phyloP scores from a whole-genome alignment of 805 yeast species.

The Barnettozyma salicaria region DNA sequence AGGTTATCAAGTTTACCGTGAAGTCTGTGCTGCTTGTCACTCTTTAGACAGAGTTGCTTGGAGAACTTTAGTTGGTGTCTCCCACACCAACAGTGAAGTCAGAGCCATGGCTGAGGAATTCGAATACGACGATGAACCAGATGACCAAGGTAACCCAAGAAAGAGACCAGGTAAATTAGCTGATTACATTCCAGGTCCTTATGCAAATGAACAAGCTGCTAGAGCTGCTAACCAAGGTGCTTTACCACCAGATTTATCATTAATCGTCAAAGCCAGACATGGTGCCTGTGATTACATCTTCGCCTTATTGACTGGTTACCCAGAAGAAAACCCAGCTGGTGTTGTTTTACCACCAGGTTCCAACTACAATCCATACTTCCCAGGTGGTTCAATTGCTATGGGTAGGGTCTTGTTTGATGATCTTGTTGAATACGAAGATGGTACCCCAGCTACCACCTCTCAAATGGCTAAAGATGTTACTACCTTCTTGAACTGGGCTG shows the following conservation, averaged over 20 bases:
- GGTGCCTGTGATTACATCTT: conserved; percentile 96
- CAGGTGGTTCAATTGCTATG: conserved; percentile 99
- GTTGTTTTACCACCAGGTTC: conserved; percentile 87
- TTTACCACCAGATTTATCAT: conserved; percentile 93
- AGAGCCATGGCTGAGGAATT: conserved; percentile 92
- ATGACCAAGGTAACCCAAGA: conserved; percentile 96
- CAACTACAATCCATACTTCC: conserved; percentile 99
- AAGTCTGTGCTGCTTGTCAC: conserved; percentile 99
- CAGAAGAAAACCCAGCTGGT: conserved; percentile 99
- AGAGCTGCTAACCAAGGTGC: conserved; percentile 99
- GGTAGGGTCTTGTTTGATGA: conserved; percentile 97
- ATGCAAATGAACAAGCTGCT: conserved; percentile 97
- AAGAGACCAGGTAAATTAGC: conserved; percentile 98
- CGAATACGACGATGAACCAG: conserved; percentile 98
- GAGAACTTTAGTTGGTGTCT: conserved; percentile 97
- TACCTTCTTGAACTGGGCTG: conserved; percentile 94
- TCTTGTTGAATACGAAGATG: conserved; percentile 97
- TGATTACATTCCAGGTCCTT: conserved; percentile 91
- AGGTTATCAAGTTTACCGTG: conserved; percentile 98
- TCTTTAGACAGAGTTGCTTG: conserved; percentile 95
- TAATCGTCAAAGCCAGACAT: conserved; percentile 98
- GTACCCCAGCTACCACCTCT: conserved; percentile 96
- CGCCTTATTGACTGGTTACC: conserved; percentile 94
- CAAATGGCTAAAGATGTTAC: conserved; percentile 99
- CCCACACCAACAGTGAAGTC: conserved; percentile 86